These are phyloP conservation scores for Aurantiochytrium sp. DNA, from an alignment of 108 stramenopile genomes.

Conservation along the genomic window DNA sequence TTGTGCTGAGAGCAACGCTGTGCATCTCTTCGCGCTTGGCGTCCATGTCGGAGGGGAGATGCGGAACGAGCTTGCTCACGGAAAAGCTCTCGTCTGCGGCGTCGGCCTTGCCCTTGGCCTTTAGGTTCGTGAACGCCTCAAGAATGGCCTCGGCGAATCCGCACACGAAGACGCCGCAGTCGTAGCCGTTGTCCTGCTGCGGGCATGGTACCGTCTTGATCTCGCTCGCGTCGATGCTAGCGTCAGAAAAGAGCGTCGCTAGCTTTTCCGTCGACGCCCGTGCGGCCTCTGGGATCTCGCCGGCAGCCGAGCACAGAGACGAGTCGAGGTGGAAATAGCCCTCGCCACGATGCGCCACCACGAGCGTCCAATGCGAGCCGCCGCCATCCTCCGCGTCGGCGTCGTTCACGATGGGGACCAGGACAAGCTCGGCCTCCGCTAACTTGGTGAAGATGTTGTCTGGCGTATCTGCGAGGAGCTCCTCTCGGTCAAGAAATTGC, in stretches of 20 bases:
- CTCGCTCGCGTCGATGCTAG: not conserved
- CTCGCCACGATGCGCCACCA: not conserved
- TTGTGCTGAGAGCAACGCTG: not conserved
- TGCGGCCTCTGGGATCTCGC: not conserved
- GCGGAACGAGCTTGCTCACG: not conserved
- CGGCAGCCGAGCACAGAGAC: not conserved
- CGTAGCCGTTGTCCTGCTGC: not conserved
- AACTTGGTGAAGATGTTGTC: not conserved
- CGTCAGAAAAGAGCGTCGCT: not conserved
- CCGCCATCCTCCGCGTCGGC: not conserved
- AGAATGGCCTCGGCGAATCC: not conserved
- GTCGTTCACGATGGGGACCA: not conserved
- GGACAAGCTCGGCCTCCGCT: not conserved
- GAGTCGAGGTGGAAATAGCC: not conserved
- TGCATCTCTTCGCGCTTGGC: not conserved
- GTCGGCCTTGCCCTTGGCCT: not conserved
- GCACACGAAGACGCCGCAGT: not conserved
- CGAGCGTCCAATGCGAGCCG: slow-evolving; percentile 1
- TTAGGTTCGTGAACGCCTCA: not conserved
- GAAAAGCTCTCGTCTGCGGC: not conserved
- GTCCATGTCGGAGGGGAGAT: not conserved
- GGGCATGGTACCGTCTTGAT: not conserved
- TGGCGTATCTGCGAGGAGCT: not conserved
- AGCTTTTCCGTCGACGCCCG: not conserved
- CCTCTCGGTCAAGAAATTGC: not conserved